These are phyloP conservation scores for Dentiscutata heterogama DNA, from an alignment of 371 early-diverging fungal species.

Conservation along the genomic window DNA sequence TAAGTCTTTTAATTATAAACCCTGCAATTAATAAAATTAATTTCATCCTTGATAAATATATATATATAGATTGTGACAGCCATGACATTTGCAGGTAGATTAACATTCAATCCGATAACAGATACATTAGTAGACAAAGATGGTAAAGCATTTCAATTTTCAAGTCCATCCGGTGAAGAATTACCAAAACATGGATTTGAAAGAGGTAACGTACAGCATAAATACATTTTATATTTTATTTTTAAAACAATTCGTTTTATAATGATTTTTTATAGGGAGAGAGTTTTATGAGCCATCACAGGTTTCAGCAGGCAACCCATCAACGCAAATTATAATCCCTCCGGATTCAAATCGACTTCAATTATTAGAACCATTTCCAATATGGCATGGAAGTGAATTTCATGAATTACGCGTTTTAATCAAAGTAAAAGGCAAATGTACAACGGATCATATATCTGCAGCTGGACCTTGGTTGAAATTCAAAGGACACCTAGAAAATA, in stretches of 20 bases:
- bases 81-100: slow-evolving; percentile 88
- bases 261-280: background rate
- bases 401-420: slow-evolving; percentile 80
- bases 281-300: slow-evolving; percentile 55
- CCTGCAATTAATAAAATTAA: background rate
- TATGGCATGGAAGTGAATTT: slow-evolving; percentile 86
- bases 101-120: slow-evolving; percentile 92
- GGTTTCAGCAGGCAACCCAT: slow-evolving; percentile 50
- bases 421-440: slow-evolving; percentile 97
- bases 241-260: background rate
- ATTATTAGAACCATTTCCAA: slow-evolving; percentile 83
- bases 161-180: slow-evolving; percentile 87
- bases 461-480: slow-evolving; percentile 98
- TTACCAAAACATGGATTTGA: slow-evolving; percentile 90
- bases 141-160: slow-evolving; percentile 82
- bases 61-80: slow-evolving; percentile 81
- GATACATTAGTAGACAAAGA: slow-evolving; percentile 79
- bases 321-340: slow-evolving; percentile 57
- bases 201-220: slow-evolving; percentile 68
- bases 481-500: slow-evolving; percentile 97
- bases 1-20: background rate
- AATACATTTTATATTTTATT: background rate
- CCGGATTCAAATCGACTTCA: slow-evolving; percentile 87
- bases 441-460: slow-evolving; percentile 95
- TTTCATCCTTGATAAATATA: background rate